A percentile compares a stretch with the other conserved stretches of the same genome.
Evolutionary conservation across 345 rosid species (phyloP).

Genomic region (Sapria himalayana): DNA sequence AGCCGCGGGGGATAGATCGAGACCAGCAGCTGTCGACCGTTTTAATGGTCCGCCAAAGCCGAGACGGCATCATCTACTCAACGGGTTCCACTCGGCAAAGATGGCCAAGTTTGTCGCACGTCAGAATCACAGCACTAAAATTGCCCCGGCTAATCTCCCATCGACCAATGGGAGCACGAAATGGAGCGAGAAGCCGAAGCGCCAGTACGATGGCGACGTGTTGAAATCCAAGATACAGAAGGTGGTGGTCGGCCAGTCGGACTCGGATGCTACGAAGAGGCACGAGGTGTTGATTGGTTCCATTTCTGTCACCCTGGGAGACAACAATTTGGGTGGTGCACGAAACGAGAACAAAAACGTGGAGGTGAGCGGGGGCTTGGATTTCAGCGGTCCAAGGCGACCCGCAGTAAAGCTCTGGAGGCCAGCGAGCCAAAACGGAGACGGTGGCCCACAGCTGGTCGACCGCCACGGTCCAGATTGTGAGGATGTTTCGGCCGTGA

Average conservation of each 20-base stretch:
- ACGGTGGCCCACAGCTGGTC: conserved; percentile 6
- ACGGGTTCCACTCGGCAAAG: too few relatives aligned
- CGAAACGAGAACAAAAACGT: conserved; percentile 20
- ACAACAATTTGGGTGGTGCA: conserved; percentile 14
- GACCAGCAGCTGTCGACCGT: too few relatives aligned
- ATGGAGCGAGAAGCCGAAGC: conserved; percentile 58
- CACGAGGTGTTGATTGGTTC: conserved; percentile 66
- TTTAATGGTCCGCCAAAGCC: too few relatives aligned
- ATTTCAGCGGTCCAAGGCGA: conserved; percentile 10
- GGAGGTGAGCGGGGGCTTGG: too few relatives aligned
- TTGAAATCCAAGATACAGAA: conserved; percentile 17
- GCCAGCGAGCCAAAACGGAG: conserved; percentile 24
- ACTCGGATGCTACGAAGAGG: conserved; percentile 24
- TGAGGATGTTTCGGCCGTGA: conserved; percentile 5
- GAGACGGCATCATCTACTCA: conserved; percentile 15
- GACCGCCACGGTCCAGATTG: conserved; percentile 12
- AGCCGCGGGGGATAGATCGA: too few relatives aligned
- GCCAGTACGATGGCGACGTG: conserved; percentile 18
- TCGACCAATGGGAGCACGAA: conserved; percentile 28
- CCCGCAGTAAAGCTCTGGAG: conserved; percentile 23
- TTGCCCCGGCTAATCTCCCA: too few relatives aligned
- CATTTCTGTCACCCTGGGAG: conserved; percentile 41
- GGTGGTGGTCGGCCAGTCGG: conserved; percentile 22
- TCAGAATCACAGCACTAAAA: too few relatives aligned
- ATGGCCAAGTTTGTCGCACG: too few relatives aligned